These are phyloP conservation scores for Venturia pyrina DNA, from an alignment of 2,329 filamentous ascomycete genomes.

Conservation along the genomic window DNA sequence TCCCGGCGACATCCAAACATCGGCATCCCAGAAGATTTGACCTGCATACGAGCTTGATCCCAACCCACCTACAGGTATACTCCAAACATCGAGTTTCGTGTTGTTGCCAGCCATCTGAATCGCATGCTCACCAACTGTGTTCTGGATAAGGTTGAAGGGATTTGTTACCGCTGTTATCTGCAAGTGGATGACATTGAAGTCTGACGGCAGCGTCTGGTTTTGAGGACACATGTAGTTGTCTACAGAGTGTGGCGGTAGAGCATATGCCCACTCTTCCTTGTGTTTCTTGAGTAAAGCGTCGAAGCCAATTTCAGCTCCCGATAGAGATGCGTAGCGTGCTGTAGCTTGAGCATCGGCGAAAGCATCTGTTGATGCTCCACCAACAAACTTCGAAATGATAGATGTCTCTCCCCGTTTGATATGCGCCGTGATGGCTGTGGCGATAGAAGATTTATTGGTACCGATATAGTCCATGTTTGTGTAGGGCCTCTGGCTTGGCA, in stretches of 20 bases:
- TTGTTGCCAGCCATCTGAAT: conserved; percentile 38
- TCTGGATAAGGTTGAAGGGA: conserved; percentile 47
- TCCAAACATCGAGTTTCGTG: conserved; percentile 47
- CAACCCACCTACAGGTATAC: conserved; percentile 58
- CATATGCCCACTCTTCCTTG: conserved; percentile 48
- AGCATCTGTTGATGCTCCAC: conserved; percentile 58
- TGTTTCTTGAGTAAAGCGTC: conserved; percentile 46
- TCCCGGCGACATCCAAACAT: conserved; percentile 60
- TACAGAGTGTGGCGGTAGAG: conserved; percentile 52
- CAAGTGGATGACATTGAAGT: conserved; percentile 46
- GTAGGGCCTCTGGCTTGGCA: conserved; percentile 34
- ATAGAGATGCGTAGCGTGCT: conserved; percentile 45
- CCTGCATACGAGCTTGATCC: conserved; percentile 59
- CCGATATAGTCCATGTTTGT: conserved; percentile 40
- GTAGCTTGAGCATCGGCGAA: conserved; percentile 47
- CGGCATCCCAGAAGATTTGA: conserved; percentile 55
- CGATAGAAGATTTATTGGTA: conserved; percentile 53
- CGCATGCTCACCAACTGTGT: conserved; percentile 45
- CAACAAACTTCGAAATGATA: conserved; percentile 56
- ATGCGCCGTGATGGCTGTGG: conserved; percentile 46
- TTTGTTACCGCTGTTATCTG: conserved; percentile 47
- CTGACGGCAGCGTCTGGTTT: conserved; percentile 47
- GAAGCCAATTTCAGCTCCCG: conserved; percentile 45
- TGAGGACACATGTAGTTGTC: conserved; percentile 51
- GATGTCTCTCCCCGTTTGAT: conserved; percentile 44